A percentile compares a stretch with the other conserved stretches of the same genome.
Conservation (phyloP, 2,329 filamentous ascomycete genomes). For the Furcasterigmium sp. region DNA sequence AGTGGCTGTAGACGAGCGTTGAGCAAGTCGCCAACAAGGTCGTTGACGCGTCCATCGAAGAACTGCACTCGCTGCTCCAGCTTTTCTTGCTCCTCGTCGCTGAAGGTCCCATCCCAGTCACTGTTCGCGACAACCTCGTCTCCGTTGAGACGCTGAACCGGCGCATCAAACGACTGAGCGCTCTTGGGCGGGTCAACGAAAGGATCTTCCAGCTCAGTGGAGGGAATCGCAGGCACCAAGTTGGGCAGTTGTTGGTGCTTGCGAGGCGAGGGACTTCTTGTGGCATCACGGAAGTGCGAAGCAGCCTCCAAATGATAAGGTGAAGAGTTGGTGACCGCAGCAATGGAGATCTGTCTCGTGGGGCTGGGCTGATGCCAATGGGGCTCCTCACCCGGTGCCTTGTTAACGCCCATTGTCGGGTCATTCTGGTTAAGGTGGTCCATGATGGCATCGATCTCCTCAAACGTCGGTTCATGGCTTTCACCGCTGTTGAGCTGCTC, state of each 20-base stretch:
- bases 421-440: constrained; percentile 71
- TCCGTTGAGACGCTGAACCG: constrained; percentile 59
- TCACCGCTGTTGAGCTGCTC: constrained; percentile 7
- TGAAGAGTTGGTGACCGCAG: constrained; percentile 37
- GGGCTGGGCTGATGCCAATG: constrained; percentile 42
- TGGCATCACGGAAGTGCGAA: constrained; percentile 58
- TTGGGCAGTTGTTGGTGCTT: constrained; percentile 43
- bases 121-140: constrained; percentile 65
- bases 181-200: constrained; percentile 49
- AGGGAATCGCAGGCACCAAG: constrained; percentile 37
- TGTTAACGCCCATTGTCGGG: constrained; percentile 70
- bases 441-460: constrained; percentile 93
- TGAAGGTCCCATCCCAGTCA: constrained; percentile 88
- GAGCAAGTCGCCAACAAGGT: constrained; percentile 73
- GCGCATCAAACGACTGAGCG: constrained; percentile 45
- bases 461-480: constrained; percentile 51
- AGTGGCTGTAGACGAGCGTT: constrained; percentile 74
- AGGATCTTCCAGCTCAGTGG: constrained; percentile 56
- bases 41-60: constrained; percentile 87
- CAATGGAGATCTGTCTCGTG: constrained; percentile 28
- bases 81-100: constrained; percentile 78
- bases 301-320: constrained; percentile 48
- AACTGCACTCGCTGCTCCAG: constrained; percentile 76
- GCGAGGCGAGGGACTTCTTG: constrained; percentile 67
- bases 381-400: constrained; percentile 36